These are phyloP conservation scores for Proliferodiscus dingleyae DNA, from an alignment of 2,329 filamentous ascomycete species.

Conservation along the genomic window DNA sequence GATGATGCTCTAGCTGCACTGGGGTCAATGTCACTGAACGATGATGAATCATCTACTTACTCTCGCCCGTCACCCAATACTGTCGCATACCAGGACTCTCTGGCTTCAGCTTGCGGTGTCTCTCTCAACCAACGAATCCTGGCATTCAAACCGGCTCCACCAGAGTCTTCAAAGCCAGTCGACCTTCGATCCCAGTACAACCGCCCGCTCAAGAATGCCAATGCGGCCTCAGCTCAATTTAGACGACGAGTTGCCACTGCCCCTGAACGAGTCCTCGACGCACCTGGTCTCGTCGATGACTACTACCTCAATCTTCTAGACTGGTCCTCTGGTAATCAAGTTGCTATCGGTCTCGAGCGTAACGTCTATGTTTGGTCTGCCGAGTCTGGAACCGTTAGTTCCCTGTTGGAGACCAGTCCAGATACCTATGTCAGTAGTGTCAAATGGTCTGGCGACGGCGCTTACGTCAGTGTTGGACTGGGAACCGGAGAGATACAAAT, in stretches of 20 bases:
- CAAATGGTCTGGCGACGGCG: slow-evolving; percentile 97
- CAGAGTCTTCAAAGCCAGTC: slow-evolving; percentile 96
- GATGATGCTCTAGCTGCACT: slow-evolving; percentile 77
- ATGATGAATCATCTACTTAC: slow-evolving; percentile 63
- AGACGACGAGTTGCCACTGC: slow-evolving; percentile 89
- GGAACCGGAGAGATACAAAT: slow-evolving; percentile 97
- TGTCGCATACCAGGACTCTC: slow-evolving; percentile 84
- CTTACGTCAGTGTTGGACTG: slow-evolving; percentile 92
- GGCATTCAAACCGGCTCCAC: slow-evolving; percentile 96
- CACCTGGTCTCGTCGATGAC: slow-evolving; percentile 92
- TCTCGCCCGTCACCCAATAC: slow-evolving; percentile 80
- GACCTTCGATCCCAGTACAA: slow-evolving; percentile 98
- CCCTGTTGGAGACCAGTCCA: slow-evolving; percentile 77
- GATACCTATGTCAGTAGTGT: slow-evolving; percentile 98
- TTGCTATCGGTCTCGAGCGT: slow-evolving; percentile 93
- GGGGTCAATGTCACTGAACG: slow-evolving; percentile 69
- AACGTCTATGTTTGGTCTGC: slow-evolving; percentile 99
- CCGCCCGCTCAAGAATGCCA: slow-evolving; percentile 78
- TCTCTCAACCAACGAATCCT: slow-evolving; percentile 92
- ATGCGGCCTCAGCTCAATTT: slow-evolving; percentile 73
- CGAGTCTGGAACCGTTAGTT: slow-evolving; percentile 83
- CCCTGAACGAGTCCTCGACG: slow-evolving; percentile 92
- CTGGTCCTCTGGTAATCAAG: slow-evolving; percentile 97
- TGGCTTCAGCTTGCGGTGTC: slow-evolving; percentile 88
- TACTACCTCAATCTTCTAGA: slow-evolving; percentile 99